These are phyloP conservation scores for Mortierella sp. DNA, from an alignment of 371 early-diverging fungal species.

Conservation along the genomic window DNA sequence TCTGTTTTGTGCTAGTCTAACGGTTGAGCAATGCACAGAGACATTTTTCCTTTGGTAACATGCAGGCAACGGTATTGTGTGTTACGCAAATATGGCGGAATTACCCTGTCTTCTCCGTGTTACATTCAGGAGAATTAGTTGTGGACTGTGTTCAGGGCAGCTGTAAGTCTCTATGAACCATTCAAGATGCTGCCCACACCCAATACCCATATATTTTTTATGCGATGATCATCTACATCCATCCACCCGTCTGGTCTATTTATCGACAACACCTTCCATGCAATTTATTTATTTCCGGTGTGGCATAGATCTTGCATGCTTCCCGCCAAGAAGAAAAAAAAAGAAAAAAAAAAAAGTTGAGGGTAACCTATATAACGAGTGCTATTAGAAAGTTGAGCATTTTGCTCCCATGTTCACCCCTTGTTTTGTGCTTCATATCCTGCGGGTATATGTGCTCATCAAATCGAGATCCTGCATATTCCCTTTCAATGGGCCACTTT, in stretches of 20 bases:
- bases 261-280: not conserved
- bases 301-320: not conserved
- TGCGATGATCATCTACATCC: not conserved
- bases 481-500: not conserved
- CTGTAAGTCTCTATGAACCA: not conserved
- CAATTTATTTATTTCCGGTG: not conserved
- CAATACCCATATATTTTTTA: not conserved
- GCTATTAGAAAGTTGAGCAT: not conserved
- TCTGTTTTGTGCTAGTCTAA: not conserved
- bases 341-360: not conserved
- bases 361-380: not conserved
- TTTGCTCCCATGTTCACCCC: conserved; percentile 2
- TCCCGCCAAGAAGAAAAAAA: not conserved
- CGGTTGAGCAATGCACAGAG: not conserved
- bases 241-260: not conserved
- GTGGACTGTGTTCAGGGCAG: not conserved
- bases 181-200: not conserved
- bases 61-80: not conserved
- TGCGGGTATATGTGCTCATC: not conserved
- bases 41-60: not conserved
- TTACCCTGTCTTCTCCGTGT: not conserved
- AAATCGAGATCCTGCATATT: conserved; percentile 4
- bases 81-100: not conserved
- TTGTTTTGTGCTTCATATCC: conserved; percentile 4
- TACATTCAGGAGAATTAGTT: not conserved